phyloP scores from a whole-genome alignment of 2,329 filamentous ascomycete species.

The Bisporella sp. region DNA sequence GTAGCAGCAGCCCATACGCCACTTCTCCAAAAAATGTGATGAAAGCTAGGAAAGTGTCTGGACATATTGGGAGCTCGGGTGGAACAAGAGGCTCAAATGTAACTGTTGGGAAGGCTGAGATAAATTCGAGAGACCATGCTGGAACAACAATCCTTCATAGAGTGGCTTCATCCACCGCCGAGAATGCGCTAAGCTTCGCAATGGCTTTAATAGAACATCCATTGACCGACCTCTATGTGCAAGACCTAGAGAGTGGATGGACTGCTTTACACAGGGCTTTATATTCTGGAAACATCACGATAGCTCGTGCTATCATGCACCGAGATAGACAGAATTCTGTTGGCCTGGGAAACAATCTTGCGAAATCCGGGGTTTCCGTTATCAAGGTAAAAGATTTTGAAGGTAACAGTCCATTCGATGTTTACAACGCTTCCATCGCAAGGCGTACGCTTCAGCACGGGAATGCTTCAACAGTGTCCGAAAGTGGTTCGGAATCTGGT shows the following conservation, averaged over 20 bases:
- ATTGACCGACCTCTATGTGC: constrained; percentile 74
- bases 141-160: constrained; percentile 82
- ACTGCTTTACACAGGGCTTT: constrained; percentile 87
- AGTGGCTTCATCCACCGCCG: constrained; percentile 67
- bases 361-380: constrained; percentile 58
- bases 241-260: constrained; percentile 92
- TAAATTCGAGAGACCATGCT: constrained; percentile 77
- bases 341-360: constrained; percentile 51
- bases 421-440: constrained; percentile 83
- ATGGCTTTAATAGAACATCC: constrained; percentile 75
- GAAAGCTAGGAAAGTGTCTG: constrained; percentile 48
- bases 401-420: constrained; percentile 87
- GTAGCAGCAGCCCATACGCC: constrained; percentile 26
- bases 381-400: constrained; percentile 96
- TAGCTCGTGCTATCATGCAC: constrained; percentile 75
- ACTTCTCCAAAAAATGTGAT: constrained; percentile 42
- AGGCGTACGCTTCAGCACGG: constrained; percentile 54
- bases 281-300: constrained; percentile 81
- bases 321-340: constrained; percentile 57
- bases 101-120: constrained; percentile 50
- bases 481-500: constrained; percentile 44
- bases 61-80: constrained; percentile 36
- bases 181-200: constrained; percentile 68
- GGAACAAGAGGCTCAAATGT: constrained; percentile 38
- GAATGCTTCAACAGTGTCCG: constrained; percentile 24